These are phyloP conservation scores for Calocybe cyanea DNA, from an alignment of 768 basidiomycete genomes.

Conservation along the genomic window DNA sequence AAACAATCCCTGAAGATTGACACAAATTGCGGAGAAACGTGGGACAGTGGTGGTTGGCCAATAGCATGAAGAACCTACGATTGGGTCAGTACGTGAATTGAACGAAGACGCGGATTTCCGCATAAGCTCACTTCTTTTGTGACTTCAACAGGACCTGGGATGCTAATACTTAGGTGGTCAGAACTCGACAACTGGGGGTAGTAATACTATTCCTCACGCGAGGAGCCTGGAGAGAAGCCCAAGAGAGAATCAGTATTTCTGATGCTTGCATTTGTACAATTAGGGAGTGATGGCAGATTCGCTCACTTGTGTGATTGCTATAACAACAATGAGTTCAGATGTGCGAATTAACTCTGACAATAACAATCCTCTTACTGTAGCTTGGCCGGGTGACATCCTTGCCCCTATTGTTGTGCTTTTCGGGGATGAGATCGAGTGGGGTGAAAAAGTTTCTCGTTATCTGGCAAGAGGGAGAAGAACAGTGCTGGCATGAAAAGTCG, in stretches of 20 bases:
- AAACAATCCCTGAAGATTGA: conserved; percentile 77
- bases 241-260: neutral
- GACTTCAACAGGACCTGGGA: conserved; percentile 52
- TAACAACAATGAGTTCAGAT: neutral
- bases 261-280: neutral
- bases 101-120: neutral
- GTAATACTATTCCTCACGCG: conserved; percentile 12
- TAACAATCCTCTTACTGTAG: neutral
- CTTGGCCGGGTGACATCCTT: too few relatives aligned
- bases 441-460: too few relatives aligned
- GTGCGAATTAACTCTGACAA: neutral
- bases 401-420: too few relatives aligned
- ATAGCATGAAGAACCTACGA: conserved; percentile 72
- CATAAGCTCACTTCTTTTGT: conserved; percentile 23
- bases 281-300: neutral
- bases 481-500: too few relatives aligned
- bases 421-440: too few relatives aligned
- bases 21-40: conserved; percentile 80
- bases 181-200: neutral
- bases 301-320: conserved; percentile 12
- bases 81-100: neutral
- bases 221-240: conserved; percentile 13
- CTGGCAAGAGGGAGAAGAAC: too few relatives aligned
- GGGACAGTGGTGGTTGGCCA: conserved; percentile 76
- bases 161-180: conserved; percentile 20